phyloP scores from a whole-genome alignment of 768 basidiomycete genomes.

The Phaeotremella fagi region DNA sequence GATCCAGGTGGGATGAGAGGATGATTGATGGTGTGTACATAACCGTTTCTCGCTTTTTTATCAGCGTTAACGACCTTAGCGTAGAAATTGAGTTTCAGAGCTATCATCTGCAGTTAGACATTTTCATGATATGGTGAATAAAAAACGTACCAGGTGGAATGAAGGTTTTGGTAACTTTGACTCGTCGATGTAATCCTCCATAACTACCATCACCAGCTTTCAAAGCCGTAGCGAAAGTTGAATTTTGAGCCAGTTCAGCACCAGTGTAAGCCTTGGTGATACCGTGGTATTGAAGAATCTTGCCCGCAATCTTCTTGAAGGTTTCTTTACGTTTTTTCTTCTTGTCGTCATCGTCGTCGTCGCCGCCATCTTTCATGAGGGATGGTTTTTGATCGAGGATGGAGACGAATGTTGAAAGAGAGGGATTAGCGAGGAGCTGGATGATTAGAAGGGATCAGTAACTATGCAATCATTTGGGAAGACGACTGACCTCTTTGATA shows the following conservation, averaged over 20 bases:
- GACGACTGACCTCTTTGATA: conserved; percentile 8
- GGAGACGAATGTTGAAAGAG: conserved; percentile 25
- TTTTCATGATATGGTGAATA: not conserved
- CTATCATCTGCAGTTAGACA: conserved; percentile 6
- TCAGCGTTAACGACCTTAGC: conserved; percentile 51
- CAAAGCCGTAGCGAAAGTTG: conserved; percentile 53
- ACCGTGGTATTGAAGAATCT: conserved; percentile 59
- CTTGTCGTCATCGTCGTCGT: conserved; percentile 44
- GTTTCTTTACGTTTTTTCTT: conserved; percentile 54
- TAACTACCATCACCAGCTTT: conserved; percentile 42
- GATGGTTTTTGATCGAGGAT: conserved; percentile 23
- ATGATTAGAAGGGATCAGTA: not conserved
- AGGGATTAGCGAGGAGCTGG: conserved; percentile 32
- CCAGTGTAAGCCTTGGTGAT: conserved; percentile 52
- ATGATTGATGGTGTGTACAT: conserved; percentile 56
- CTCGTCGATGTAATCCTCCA: conserved; percentile 39
- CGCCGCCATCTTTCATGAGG: conserved; percentile 19
- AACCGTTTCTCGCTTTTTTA: conserved; percentile 55
- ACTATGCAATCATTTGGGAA: not conserved
- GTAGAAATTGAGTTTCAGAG: conserved; percentile 55
- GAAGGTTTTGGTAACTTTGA: conserved; percentile 42
- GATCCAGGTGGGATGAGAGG: conserved; percentile 53
- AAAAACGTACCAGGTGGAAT: conserved; percentile 46
- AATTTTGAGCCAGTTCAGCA: conserved; percentile 54
- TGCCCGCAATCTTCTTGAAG: conserved; percentile 57